Evolutionary conservation across 306 rosid species (phyloP), one percentile per base, ranked within the genome.

Genomic region (Lathyrus sativus): DNA sequence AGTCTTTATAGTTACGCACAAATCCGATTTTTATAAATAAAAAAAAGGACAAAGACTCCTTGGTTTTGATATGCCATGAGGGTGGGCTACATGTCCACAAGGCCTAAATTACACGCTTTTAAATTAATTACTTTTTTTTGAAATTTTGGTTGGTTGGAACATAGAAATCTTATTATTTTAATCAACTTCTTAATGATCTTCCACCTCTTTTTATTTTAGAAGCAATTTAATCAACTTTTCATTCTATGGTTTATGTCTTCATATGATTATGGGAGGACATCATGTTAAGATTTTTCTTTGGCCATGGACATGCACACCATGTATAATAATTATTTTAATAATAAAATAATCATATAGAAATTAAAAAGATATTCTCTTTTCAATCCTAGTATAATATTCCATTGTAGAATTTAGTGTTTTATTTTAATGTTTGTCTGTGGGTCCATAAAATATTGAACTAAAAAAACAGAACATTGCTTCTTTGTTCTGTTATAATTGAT

Each of bases 81-180:
- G 83, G 85, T 80, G 85, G 88, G 81, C 78, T 67, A 80, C 88
- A 84, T 67, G 85, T 78, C 79, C 81, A 75, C 70, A 75, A 68
- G 80, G 81, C 50, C 80, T 80, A 71, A 68, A 76, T 65, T 71
- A 77, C 77, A 65, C 48, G 71, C 74, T 69, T 80, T 78, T 80
- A 41, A 81, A 71, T 74, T 78, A 49, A 62, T 67, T 78, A 58
- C 65, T 74, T 67, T 2, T 2, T 77, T 69, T 57, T 51, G 11
- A 70, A 54, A 75, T 57, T 59, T 50, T 51, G 68, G 80, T 83
- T 77, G 78, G 82, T 77, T 77, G 73, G 82, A 79, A 68, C 76
- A 44, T 80, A 45, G 45, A 73, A 73, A 80, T 12, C 62, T 56
- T 33, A 63, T 83, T 74, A 66, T 74, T 78, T 72, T 76, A 68